Percentiles rank a stretch among this genome's conserved stretches.
phyloP scores from a whole-genome alignment of 345 rosid species.

The Arabis hirsuta region DNA sequence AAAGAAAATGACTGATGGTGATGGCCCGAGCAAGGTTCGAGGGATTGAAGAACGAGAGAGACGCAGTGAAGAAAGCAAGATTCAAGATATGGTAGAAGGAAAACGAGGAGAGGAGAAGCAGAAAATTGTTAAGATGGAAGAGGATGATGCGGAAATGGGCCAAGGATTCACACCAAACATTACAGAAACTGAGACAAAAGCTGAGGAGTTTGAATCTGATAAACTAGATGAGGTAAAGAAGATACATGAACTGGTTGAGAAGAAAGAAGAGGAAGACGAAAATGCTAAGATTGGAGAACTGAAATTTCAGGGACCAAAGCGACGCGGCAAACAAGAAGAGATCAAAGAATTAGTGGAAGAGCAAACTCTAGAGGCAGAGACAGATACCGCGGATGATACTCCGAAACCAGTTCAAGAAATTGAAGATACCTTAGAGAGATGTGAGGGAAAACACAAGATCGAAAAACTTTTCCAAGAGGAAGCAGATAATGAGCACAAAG shows the following conservation, averaged over 20 bases:
- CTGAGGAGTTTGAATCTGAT: constrained; percentile 8
- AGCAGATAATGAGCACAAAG: constrained; percentile 7
- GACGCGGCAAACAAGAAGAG: neutral
- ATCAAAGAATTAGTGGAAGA: constrained; percentile 6
- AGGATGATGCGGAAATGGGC: constrained; percentile 11
- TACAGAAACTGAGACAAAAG: constrained; percentile 24
- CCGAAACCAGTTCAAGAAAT: neutral
- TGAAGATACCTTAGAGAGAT: neutral
- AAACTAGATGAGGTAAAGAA: neutral
- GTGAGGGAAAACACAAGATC: constrained; percentile 13
- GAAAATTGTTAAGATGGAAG: neutral
- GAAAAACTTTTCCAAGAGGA: too few relatives aligned
- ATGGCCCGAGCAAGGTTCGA: constrained; percentile 24
- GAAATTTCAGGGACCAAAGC: constrained; percentile 3
- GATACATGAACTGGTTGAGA: constrained; percentile 17
- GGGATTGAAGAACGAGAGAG: constrained; percentile 15
- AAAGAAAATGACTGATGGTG: neutral
- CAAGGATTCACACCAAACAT: constrained; percentile 24
- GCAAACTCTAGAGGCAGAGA: constrained; percentile 10
- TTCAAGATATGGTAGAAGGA: constrained; percentile 4
- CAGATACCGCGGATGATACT: neutral
- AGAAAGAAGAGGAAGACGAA: constrained; percentile 12
- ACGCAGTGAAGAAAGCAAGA: neutral
- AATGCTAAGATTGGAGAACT: neutral
- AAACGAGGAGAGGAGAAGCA: constrained; percentile 19